Evolutionary conservation across 805 yeast genomes (phyloP).

Genomic region (Starmerella sirachaensis): DNA sequence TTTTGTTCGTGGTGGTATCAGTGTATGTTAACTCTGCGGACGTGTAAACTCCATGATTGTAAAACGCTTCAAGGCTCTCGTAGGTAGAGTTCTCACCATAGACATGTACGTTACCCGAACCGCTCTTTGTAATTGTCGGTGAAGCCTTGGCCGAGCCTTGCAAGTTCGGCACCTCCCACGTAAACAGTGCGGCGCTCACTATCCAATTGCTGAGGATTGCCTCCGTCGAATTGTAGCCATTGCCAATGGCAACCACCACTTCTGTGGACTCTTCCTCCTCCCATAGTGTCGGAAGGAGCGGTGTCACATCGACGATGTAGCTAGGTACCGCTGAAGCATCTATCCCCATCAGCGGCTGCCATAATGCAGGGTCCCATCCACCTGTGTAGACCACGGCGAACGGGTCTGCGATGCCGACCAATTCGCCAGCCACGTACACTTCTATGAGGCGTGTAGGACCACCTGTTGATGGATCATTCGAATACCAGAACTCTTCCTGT

Average conservation of each 20-base stretch:
- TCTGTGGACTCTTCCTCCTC: conserved; percentile 30
- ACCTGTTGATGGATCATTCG: conserved; percentile 1
- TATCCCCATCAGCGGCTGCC: conserved; percentile 71
- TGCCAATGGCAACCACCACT: conserved; percentile 42
- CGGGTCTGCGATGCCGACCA: conserved; percentile 52
- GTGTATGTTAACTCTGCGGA: conserved; percentile 4
- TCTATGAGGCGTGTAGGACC: conserved; percentile 41
- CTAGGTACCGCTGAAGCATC: conserved; percentile 64
- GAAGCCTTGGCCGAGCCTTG: conserved; percentile 25
- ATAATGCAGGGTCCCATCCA: conserved; percentile 64
- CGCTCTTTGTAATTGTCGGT: no score
- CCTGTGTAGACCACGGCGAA: conserved; percentile 69
- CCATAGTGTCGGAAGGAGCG: conserved; percentile 59
- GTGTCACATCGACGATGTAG: conserved; percentile 55
- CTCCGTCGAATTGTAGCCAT: conserved; percentile 15
- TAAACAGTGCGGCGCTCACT: conserved; percentile 23
- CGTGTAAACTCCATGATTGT: conserved; percentile 1
- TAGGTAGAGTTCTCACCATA: background rate
- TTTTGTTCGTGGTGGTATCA: background rate
- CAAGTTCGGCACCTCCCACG: conserved; percentile 23
- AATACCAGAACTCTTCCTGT: conserved; percentile 73
- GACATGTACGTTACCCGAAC: background rate
- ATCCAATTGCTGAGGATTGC: conserved; percentile 23
- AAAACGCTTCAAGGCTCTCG: conserved; percentile 2
- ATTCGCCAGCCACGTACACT: conserved; percentile 45